These are phyloP conservation scores for Thelonectria rubi DNA, from an alignment of 2,329 filamentous ascomycete species.

Conservation along the genomic window DNA sequence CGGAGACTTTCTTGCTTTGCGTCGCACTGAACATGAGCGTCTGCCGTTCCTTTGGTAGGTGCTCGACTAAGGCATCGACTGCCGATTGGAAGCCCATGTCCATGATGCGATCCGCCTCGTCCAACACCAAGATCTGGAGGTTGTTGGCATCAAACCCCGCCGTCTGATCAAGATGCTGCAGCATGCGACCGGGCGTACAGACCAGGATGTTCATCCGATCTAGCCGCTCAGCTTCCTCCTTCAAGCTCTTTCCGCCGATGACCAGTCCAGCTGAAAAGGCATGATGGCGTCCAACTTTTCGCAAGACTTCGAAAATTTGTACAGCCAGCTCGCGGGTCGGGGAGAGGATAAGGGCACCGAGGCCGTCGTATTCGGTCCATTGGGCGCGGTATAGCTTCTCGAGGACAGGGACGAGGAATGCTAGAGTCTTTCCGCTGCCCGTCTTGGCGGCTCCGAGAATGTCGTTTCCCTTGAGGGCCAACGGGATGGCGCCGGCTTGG, in stretches of 20 bases:
- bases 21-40: slow-evolving; percentile 96
- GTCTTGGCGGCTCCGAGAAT: slow-evolving; percentile 96
- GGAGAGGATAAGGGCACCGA: slow-evolving; percentile 91
- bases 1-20: slow-evolving; percentile 92
- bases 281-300: slow-evolving; percentile 89
- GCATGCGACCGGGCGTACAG: slow-evolving; percentile 91
- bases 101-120: slow-evolving; percentile 96
- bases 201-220: slow-evolving; percentile 96
- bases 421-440: slow-evolving; percentile 92
- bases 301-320: slow-evolving; percentile 94
- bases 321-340: slow-evolving; percentile 95
- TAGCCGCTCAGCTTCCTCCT: slow-evolving; percentile 85
- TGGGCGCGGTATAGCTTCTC: slow-evolving; percentile 90
- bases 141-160: slow-evolving; percentile 90
- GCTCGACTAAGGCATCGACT: slow-evolving; percentile 91
- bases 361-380: slow-evolving; percentile 90
- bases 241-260: slow-evolving; percentile 90
- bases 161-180: slow-evolving; percentile 96
- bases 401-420: slow-evolving; percentile 89
- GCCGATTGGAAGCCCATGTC: slow-evolving; percentile 95
- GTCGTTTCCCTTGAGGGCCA: slow-evolving; percentile 85
- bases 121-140: slow-evolving; percentile 89
- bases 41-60: slow-evolving; percentile 85
- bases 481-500: slow-evolving; percentile 86
- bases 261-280: slow-evolving; percentile 91